Conservation (phyloP, 768 basidiomycete species). For the Tephrocybe sp. region DNA sequence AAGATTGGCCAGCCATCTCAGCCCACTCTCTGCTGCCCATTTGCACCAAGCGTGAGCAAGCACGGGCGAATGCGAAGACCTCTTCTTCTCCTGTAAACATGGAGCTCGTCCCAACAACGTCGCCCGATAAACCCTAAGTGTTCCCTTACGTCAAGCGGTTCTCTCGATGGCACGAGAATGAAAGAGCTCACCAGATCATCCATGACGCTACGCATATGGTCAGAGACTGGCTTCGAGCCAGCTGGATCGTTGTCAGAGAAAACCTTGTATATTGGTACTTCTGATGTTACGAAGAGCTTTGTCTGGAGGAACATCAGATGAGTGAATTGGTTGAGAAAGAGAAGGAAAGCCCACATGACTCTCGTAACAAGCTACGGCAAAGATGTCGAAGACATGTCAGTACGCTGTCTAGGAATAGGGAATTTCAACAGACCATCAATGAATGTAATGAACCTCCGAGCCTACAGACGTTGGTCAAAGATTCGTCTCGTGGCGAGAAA, state of each 20-base stretch:
- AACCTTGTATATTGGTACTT: conserved; percentile 87
- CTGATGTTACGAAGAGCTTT: conserved; percentile 88
- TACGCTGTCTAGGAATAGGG: conserved; percentile 1
- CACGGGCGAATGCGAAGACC: conserved; percentile 94
- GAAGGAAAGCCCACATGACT: conserved; percentile 60
- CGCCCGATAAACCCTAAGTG: conserved; percentile 80
- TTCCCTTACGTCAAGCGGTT: conserved; percentile 3
- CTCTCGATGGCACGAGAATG: conserved; percentile 6
- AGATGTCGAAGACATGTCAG: not conserved
- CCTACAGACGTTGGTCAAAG: conserved; percentile 42
- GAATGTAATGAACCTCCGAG: conserved; percentile 95
- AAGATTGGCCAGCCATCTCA: conserved; percentile 43
- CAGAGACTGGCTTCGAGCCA: conserved; percentile 48
- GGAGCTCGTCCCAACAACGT: conserved; percentile 77
- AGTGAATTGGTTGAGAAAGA: not conserved
- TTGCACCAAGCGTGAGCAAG: conserved; percentile 82
- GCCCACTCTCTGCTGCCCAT: conserved; percentile 93
- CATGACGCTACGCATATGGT: conserved; percentile 93
- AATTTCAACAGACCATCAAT: conserved; percentile 69
- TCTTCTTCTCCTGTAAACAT: conserved; percentile 98
- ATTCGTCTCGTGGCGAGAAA: not conserved
- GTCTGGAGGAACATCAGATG: conserved; percentile 48
- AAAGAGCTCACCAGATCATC: conserved; percentile 77
- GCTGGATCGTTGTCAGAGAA: conserved; percentile 71
- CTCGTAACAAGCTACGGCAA: conserved; percentile 95